A percentile compares a stretch with the other conserved stretches of the same genome.
phyloP scores from a whole-genome alignment of 768 basidiomycete species.

The Sistotremastrum suecicum region DNA sequence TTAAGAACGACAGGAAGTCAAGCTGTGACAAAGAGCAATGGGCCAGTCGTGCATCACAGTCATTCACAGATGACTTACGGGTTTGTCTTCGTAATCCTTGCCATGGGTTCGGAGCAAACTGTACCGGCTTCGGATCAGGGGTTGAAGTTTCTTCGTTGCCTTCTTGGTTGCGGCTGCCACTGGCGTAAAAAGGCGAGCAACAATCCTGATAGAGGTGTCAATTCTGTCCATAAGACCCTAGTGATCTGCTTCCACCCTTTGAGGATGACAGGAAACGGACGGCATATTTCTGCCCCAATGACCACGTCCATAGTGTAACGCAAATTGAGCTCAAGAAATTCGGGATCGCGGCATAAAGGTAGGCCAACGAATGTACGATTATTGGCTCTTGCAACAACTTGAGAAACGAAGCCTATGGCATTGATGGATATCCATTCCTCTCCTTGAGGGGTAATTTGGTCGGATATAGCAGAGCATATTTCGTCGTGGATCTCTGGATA shows the following conservation, averaged over 20 bases:
- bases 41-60: too few relatives aligned
- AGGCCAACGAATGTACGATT: constrained; percentile 38
- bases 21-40: constrained; percentile 1
- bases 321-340: constrained; percentile 21
- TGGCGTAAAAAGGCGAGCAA: too few relatives aligned
- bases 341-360: constrained; percentile 28
- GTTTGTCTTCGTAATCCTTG: constrained; percentile 21
- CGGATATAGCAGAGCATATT: constrained; percentile 24
- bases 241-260: constrained; percentile 12
- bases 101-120: constrained; percentile 16
- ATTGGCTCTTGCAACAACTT: constrained; percentile 25
- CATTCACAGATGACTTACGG: constrained; percentile 13
- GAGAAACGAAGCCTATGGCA: constrained; percentile 13
- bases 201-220: too few relatives aligned
- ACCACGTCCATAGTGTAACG: constrained; percentile 17
- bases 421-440: constrained; percentile 24
- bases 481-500: constrained; percentile 34
- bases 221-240: too few relatives aligned
- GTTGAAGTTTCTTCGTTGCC: too few relatives aligned
- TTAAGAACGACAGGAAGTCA: constrained; percentile 10
- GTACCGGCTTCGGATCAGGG: constrained; percentile 17
- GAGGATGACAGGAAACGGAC: constrained; percentile 19
- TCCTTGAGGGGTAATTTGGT: constrained; percentile 16
- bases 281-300: constrained; percentile 9
- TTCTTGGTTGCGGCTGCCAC: too few relatives aligned